Percentiles rank a stretch among this genome's conserved stretches.
These are phyloP conservation scores for Dictyophora rubrovolvata DNA, from an alignment of 768 basidiomycete genomes.

Conservation along the genomic window DNA sequence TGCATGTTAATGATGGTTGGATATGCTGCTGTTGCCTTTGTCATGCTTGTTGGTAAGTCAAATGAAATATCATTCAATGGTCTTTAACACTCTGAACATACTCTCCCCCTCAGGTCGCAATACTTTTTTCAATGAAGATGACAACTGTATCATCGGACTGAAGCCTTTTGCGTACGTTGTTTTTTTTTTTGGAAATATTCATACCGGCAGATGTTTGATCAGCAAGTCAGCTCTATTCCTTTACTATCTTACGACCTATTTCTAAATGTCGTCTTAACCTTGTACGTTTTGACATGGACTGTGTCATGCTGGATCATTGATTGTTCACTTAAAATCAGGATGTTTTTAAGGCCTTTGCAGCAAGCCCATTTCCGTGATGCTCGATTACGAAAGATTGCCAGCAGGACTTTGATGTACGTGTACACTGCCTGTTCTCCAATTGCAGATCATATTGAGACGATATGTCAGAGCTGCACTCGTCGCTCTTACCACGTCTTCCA, in stretches of 20 bases:
- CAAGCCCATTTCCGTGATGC: conserved; percentile 24
- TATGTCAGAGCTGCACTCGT: conserved; percentile 31
- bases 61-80: neutral
- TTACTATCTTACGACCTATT: conserved; percentile 39
- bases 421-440: neutral
- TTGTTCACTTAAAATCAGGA: neutral
- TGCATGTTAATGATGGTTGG: conserved; percentile 3
- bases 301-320: neutral
- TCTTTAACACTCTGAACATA: neutral
- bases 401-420: conserved; percentile 33
- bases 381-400: conserved; percentile 28
- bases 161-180: conserved; percentile 25
- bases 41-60: conserved; percentile 3
- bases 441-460: neutral
- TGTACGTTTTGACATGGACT: neutral
- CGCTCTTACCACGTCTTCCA: conserved; percentile 38
- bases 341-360: conserved; percentile 40
- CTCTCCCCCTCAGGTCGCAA: neutral
- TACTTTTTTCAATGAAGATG: conserved; percentile 22
- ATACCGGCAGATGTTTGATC: neutral
- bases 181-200: neutral
- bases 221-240: conserved; percentile 25
- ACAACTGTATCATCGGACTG: conserved; percentile 39
- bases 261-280: conserved; percentile 17
- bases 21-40: neutral